Evolutionary conservation across 1,284 basidiomycete species (phyloP).

Genomic region (Fomes fomentarius): DNA sequence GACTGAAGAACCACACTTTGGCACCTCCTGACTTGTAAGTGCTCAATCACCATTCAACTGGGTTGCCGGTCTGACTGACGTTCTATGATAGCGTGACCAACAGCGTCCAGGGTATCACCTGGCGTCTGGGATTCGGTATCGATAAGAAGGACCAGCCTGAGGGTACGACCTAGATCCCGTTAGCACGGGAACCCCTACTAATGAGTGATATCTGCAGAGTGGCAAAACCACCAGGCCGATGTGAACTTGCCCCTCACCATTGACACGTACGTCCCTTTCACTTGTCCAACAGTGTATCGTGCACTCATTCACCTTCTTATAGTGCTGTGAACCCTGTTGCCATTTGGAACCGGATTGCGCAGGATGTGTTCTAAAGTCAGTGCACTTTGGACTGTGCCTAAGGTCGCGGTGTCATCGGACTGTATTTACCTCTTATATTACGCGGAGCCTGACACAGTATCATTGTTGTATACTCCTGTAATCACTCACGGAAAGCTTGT

Average conservation of each 20-base stretch:
- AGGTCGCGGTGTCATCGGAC: neutral
- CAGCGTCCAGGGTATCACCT: conserved; percentile 61
- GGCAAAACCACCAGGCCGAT: conserved; percentile 60
- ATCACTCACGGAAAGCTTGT: too few species aligned
- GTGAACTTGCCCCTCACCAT: conserved; percentile 52
- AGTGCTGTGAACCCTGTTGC: conserved; percentile 51
- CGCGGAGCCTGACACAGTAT: neutral
- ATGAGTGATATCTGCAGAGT: conserved; percentile 42
- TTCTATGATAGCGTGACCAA: conserved; percentile 50
- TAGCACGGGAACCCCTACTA: too few species aligned
- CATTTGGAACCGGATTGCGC: conserved; percentile 50
- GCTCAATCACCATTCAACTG: neutral
- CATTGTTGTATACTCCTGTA: neutral
- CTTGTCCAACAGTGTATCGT: too few species aligned
- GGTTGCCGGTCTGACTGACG: neutral
- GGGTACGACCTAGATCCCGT: too few species aligned
- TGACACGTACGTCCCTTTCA: conserved; percentile 53
- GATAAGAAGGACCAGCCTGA: conserved; percentile 54
- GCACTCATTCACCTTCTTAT: too few species aligned
- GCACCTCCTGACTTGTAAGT: conserved; percentile 65
- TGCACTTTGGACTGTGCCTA: neutral
- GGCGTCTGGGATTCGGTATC: conserved; percentile 63
- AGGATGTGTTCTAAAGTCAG: conserved; percentile 28
- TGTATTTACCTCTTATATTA: neutral
- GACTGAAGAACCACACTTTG: conserved; percentile 57